A percentile compares a stretch with the other conserved stretches of the same genome.
These are phyloP conservation scores for Aquanectria penicillioides DNA, from an alignment of 2,329 filamentous ascomycete species.

Conservation along the genomic window DNA sequence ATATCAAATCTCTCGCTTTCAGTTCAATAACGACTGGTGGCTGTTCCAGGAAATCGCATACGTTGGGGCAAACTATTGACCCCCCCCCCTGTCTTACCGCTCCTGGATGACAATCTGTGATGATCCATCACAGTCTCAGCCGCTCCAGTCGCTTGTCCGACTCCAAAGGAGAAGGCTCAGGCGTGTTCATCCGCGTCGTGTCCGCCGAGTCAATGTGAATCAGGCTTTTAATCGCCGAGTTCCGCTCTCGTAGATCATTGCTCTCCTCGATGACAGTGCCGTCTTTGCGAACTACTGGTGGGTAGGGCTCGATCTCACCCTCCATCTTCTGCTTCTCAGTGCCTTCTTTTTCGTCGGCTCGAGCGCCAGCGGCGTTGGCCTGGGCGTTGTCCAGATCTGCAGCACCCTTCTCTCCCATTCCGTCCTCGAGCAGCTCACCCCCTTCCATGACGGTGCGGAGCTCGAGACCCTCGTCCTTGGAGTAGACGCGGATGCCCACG, in stretches of 20 bases:
- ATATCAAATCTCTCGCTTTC: neutral
- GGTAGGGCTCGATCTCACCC: slow-evolving; percentile 27
- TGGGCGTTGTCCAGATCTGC: slow-evolving; percentile 67
- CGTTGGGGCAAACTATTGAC: neutral
- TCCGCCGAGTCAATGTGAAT: slow-evolving; percentile 43
- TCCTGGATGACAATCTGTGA: slow-evolving; percentile 8
- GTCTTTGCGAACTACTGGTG: slow-evolving; percentile 41
- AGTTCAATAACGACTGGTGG: neutral
- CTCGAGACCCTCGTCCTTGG: slow-evolving; percentile 64
- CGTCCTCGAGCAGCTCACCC: slow-evolving; percentile 61
- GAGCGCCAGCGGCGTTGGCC: slow-evolving; percentile 62
- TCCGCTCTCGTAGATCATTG: slow-evolving; percentile 25
- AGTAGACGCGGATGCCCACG: slow-evolving; percentile 70
- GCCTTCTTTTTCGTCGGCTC: slow-evolving; percentile 38
- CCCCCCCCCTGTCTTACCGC: no score
- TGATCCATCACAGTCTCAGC: slow-evolving; percentile 7
- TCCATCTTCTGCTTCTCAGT: slow-evolving; percentile 14
- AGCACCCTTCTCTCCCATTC: slow-evolving; percentile 66
- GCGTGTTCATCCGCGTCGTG: slow-evolving; percentile 44
- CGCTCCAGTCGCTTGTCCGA: slow-evolving; percentile 40
- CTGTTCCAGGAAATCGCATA: neutral
- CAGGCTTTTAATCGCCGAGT: slow-evolving; percentile 40
- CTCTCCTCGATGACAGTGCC: slow-evolving; percentile 36
- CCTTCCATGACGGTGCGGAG: slow-evolving; percentile 67
- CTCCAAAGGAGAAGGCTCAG: slow-evolving; percentile 44